Base-by-base conservation (phyloP, 768 basidiomycete genomes). In the Calocybe cyanea region DNA sequence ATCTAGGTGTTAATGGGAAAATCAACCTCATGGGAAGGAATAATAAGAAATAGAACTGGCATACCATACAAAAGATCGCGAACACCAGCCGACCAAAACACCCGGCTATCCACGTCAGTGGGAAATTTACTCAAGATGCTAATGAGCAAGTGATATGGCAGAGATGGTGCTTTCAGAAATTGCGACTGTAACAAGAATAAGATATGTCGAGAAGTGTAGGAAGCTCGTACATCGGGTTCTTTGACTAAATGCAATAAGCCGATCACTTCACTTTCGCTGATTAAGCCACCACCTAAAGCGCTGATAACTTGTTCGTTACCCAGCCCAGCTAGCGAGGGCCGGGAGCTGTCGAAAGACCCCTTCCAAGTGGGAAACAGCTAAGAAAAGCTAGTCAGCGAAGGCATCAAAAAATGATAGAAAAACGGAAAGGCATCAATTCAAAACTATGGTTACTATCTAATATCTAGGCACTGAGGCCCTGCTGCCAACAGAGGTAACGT, bases 331-430 rank as follows among this genome's bases (percentile, higher is more conserved):
- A 90, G 72, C 2, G 83, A 83, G 21, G 88, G 87, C 0, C 73
- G 70, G 21, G 76, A 72, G 30, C 83, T 81, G 47, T 82, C 78
- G 60, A 91, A 92, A 13, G 69, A 67, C 5, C 89, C 89, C 49
- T 76, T 77, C 89, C 90, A 92, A 8, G 73, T 76, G 2, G 89
- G 88, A 66, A 92, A 92, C 6, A 92, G 58, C 83, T 89, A 49
- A n/a, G 45, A 31, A 23, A 23, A n/a, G 38, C 3, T 14, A 31
- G 41, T 47, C 41, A 39, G 48, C 19, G 14, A 40, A 34, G 17
- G 8, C 17, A 30, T 24, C n/a, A 23, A 10, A 36, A 28, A 40
- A 32, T 19, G 49, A 34, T 19, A 43, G 37, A 38, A 37, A 48
- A 31, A 21, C n/a, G n/a, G 17, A n/a, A 42, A 44, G 21, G 18